Base-by-base conservation (phyloP, 345 rosid genomes). In the Gossypium australe region DNA sequence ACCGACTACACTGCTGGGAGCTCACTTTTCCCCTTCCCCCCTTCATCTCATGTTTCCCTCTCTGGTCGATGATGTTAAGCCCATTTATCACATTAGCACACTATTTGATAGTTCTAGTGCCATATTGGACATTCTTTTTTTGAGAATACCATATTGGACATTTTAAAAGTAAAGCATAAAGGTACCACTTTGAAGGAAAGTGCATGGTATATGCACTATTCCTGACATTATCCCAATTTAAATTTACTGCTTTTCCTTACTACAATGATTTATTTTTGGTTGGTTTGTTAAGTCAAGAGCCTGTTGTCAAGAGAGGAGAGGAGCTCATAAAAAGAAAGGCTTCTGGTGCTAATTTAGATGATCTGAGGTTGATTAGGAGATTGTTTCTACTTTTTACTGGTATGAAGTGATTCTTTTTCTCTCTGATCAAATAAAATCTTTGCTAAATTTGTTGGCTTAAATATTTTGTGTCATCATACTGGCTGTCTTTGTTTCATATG, bases 221-320 rank as follows among this genome's bases (percentile, higher is more conserved):
- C 16, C 3, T 24, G 63, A 58, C 63, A 4, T 24, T 24, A 24
- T 58, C 63, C 63, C 38, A 57, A 57, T 22, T 58, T 58, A 11
- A 5, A 71, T 18, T 44, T 34, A 73, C 47, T 27, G 14, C 11
- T 69, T 45, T 66, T 29, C 13, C 20, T 69, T 69, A 43, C 56
- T 77, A 55, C 75, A 9, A 22, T 72, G 67, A 69, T 72, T 44
- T 62, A 8, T 60, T 52, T 27, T 47, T 71, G 44, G 73, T 53
- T 71, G 49, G 24, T 41, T 71, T 71, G 74, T 56, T 20, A 55
- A 71, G 74, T 71, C 74, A 71, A 55, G 74, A 88, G 76, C 82
- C 90, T 77, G 97, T 94, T 78, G 80, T 86, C 77, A 90, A 82
- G 83, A 87, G 89, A 84, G 98, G 98, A 79, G 97, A 90, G 79